Evolutionary conservation across 441 rosid species (phyloP).

Genomic region (Arabidopsis hybrid): DNA sequence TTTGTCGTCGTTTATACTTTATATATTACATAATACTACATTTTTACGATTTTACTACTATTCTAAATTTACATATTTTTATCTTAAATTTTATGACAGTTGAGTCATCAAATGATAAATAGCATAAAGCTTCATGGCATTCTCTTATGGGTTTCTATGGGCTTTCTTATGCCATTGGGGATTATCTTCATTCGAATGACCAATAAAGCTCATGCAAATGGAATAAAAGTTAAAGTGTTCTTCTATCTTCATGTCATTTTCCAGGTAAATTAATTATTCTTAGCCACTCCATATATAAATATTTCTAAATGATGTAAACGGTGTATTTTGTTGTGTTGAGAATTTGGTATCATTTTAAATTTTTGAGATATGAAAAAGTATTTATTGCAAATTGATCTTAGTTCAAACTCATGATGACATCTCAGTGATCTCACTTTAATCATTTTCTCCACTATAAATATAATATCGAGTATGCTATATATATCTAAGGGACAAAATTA

Average conservation of each 20-base stretch:
- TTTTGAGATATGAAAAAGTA: neutral
- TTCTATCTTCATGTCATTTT: slow-evolving; percentile 67
- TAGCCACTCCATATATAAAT: slow-evolving; percentile 6
- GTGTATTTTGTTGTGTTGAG: neutral
- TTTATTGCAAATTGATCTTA: slow-evolving; percentile 34
- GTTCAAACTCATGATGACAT: slow-evolving; percentile 46
- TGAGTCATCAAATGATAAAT: slow-evolving; percentile 54
- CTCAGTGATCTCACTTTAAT: slow-evolving; percentile 53
- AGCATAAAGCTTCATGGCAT: slow-evolving; percentile 78
- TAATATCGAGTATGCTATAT: slow-evolving; percentile 12
- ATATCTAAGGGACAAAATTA: neutral
- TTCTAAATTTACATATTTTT: neutral
- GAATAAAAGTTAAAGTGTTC: slow-evolving; percentile 53
- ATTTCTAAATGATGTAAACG: slow-evolving; percentile 12
- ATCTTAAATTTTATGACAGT: slow-evolving; percentile 23
- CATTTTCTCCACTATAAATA: slow-evolving; percentile 49
- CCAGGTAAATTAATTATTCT: slow-evolving; percentile 56
- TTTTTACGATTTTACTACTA: neutral
- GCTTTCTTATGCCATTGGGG: slow-evolving; percentile 82
- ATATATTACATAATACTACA: neutral
- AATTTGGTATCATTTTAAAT: neutral
- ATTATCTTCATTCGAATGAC: slow-evolving; percentile 75
- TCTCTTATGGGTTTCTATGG: slow-evolving; percentile 88
- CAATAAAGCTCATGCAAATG: slow-evolving; percentile 54
- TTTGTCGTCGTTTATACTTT: neutral